A percentile compares a stretch with the other conserved stretches of the same genome.
Conservation (phyloP, 2,329 filamentous ascomycete species). For the Fusarium metavorans region DNA sequence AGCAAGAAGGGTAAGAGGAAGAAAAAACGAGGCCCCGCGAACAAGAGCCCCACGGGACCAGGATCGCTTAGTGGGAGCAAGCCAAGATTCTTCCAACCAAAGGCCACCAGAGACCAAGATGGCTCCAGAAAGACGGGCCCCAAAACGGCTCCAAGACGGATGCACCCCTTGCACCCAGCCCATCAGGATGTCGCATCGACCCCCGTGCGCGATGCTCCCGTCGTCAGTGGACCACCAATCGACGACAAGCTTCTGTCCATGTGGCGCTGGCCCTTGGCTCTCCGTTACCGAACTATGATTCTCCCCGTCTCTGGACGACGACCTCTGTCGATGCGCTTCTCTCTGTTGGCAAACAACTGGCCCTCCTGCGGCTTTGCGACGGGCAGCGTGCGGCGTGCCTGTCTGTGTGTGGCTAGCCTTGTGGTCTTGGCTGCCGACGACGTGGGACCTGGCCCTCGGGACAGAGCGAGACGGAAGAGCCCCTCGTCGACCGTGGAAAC, state of each 20-base stretch:
- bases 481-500: slow-evolving; percentile 29
- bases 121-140: slow-evolving; percentile 13
- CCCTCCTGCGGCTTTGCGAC: slow-evolving; percentile 23
- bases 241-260: slow-evolving; percentile 44
- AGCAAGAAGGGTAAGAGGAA: not conserved
- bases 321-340: slow-evolving; percentile 17
- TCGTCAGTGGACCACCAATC: slow-evolving; percentile 48
- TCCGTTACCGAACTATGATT: slow-evolving; percentile 29
- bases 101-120: slow-evolving; percentile 12
- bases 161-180: slow-evolving; percentile 35
- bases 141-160: slow-evolving; percentile 17
- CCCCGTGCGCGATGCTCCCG: slow-evolving; percentile 49
- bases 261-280: slow-evolving; percentile 44
- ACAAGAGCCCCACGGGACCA: slow-evolving; percentile 21
- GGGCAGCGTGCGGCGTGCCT: slow-evolving; percentile 32
- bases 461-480: slow-evolving; percentile 23
- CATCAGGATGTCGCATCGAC: slow-evolving; percentile 45
- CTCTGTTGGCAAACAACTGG: slow-evolving; percentile 19
- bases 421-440: slow-evolving; percentile 22
- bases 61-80: not conserved
- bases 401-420: slow-evolving; percentile 34
- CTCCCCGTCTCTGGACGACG: slow-evolving; percentile 11
- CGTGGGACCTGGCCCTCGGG: slow-evolving; percentile 16
- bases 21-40: slow-evolving; percentile 1
- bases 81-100: slow-evolving; percentile 3